These are phyloP conservation scores for Apophysomyces ossiformis DNA, from an alignment of 371 early-diverging fungal species.

Conservation along the genomic window DNA sequence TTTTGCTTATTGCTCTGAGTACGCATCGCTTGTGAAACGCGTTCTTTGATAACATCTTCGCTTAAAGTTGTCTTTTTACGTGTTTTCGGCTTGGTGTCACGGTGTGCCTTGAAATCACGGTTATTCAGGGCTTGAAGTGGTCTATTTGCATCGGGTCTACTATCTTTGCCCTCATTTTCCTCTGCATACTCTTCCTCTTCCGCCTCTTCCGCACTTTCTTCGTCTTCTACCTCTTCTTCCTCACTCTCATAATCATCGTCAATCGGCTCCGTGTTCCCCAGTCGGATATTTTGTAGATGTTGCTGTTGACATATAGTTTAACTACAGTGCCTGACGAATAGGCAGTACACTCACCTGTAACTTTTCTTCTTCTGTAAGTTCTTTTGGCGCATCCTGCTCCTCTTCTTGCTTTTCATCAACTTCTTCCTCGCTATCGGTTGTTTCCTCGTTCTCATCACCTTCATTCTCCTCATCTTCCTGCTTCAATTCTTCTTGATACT, in stretches of 20 bases:
- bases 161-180: constrained; percentile 31
- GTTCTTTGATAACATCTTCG: constrained; percentile 61
- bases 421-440: constrained; percentile 32
- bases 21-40: constrained; percentile 56
- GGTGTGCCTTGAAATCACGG: constrained; percentile 60
- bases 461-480: constrained; percentile 43
- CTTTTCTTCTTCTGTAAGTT: constrained; percentile 37
- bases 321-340: not conserved
- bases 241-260: constrained; percentile 37
- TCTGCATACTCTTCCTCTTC: constrained; percentile 38
- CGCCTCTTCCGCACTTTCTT: constrained; percentile 28
- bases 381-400: constrained; percentile 30
- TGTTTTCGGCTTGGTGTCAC: constrained; percentile 47
- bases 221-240: constrained; percentile 32
- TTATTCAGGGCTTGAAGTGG: constrained; percentile 52
- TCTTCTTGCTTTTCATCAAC: constrained; percentile 41
- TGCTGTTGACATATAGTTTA: not conserved
- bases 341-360: constrained; percentile 10
- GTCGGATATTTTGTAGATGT: constrained; percentile 37
- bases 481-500: constrained; percentile 59
- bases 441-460: constrained; percentile 27
- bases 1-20: constrained; percentile 39
- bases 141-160: constrained; percentile 10
- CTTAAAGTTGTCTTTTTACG: constrained; percentile 41
- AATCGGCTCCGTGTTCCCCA: constrained; percentile 46